Conservation (phyloP, 2,329 filamentous ascomycete genomes). For the Fusarium protoensiforme region DNA sequence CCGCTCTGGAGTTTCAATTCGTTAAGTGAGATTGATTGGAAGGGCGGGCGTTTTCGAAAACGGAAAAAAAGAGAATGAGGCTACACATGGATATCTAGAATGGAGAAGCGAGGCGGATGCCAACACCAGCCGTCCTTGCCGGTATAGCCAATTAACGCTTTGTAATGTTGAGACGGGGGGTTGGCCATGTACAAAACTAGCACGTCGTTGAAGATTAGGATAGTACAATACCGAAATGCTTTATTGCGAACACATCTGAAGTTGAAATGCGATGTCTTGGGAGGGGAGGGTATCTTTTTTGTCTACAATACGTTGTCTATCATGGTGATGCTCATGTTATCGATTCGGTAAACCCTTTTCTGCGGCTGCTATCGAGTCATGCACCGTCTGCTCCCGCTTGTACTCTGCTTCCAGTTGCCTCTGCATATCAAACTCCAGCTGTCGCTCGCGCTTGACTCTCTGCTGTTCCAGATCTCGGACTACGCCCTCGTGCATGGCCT, state of each 20-base stretch:
- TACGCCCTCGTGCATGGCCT: slow-evolving; percentile 97
- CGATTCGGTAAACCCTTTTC: slow-evolving; percentile 39
- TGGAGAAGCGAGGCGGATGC: slow-evolving; percentile 10
- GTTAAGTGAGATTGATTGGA: slow-evolving; percentile 56
- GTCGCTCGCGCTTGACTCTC: slow-evolving; percentile 87
- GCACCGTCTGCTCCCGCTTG: slow-evolving; percentile 85
- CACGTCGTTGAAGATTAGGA: slow-evolving; percentile 29
- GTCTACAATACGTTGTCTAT: background rate
- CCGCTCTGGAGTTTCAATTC: slow-evolving; percentile 78
- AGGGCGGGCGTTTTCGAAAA: background rate
- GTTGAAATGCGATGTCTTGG: slow-evolving; percentile 15
- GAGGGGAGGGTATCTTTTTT: slow-evolving; percentile 26
- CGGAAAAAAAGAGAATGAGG: slow-evolving; percentile 15
- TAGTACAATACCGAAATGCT: slow-evolving; percentile 37
- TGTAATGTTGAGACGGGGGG: slow-evolving; percentile 35
- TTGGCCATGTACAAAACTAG: slow-evolving; percentile 33
- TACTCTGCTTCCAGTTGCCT: slow-evolving; percentile 87
- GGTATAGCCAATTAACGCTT: slow-evolving; percentile 26
- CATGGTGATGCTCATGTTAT: slow-evolving; percentile 22
- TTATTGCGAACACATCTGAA: slow-evolving; percentile 28
- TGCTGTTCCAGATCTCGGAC: slow-evolving; percentile 96
- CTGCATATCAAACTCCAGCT: slow-evolving; percentile 96
- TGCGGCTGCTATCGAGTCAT: slow-evolving; percentile 48
- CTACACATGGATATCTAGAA: slow-evolving; percentile 17
- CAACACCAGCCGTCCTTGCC: slow-evolving; percentile 2